A percentile compares a stretch with the other conserved stretches of the same genome.
Conservation (phyloP, 129 eudicot genomes). For the Mikania micrantha region DNA sequence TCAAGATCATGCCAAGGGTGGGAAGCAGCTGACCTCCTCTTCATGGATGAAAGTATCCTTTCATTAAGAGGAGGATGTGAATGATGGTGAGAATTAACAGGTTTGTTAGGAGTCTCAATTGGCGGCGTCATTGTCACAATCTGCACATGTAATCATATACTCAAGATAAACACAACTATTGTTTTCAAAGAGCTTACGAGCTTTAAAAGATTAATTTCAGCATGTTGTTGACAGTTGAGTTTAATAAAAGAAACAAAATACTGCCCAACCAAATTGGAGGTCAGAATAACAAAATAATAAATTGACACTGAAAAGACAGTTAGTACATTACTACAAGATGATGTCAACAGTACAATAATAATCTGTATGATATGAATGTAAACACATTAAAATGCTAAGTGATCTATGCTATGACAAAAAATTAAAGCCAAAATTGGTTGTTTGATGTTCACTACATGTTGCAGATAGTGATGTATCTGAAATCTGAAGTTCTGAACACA, state of each 20-base stretch:
- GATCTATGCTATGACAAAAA: neutral
- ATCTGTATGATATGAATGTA: neutral
- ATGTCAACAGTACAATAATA: neutral
- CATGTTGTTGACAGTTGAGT: neutral
- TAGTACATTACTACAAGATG: neutral
- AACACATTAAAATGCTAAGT: neutral
- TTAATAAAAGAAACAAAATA: constrained; percentile 5
- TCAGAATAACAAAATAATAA: neutral
- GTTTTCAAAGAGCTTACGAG: neutral
- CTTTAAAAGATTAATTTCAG: neutral
- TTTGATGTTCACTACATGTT: constrained; percentile 11
- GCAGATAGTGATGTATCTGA: too few species aligned
- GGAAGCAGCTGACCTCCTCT: constrained; percentile 88
- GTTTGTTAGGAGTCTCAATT: constrained; percentile 46
- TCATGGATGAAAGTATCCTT: constrained; percentile 84
- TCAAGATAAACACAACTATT: neutral
- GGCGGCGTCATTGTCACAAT: constrained; percentile 57
- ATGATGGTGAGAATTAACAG: constrained; percentile 29
- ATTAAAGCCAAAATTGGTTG: constrained; percentile 1
- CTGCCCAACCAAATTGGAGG: neutral
- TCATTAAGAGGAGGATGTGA: constrained; percentile 66
- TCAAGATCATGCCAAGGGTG: constrained; percentile 99
- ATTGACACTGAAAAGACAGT: neutral
- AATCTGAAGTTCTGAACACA: neutral
- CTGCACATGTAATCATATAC: constrained; percentile 19